Evolutionary conservation across 768 basidiomycete genomes (phyloP).

Genomic region (Trametes villosa): DNA sequence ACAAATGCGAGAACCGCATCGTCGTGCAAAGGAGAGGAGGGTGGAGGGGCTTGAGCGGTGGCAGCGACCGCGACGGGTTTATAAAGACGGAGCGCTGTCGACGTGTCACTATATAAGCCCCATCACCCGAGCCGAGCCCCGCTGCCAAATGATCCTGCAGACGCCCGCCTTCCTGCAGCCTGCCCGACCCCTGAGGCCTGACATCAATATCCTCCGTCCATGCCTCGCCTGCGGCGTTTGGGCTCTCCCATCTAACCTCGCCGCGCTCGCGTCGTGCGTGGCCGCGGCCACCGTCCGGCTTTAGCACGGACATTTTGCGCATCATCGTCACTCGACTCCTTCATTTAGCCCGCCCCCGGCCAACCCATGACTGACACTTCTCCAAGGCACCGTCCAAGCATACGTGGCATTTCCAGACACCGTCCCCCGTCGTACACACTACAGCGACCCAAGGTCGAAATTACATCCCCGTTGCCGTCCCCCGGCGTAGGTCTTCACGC

Average conservation of each 20-base stretch:
- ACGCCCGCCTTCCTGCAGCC: background rate
- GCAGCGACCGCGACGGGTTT: conserved; percentile 29
- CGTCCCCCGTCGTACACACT: conserved; percentile 14
- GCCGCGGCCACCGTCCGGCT: conserved; percentile 1
- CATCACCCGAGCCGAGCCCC: conserved; percentile 16
- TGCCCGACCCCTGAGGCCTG: too few relatives aligned
- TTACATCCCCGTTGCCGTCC: conserved; percentile 72
- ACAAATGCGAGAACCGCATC: conserved; percentile 66
- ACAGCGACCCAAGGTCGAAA: conserved; percentile 57
- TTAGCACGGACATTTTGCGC: conserved; percentile 23
- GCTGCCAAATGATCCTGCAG: conserved; percentile 3
- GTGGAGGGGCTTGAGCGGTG: conserved; percentile 16
- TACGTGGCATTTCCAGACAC: conserved; percentile 23
- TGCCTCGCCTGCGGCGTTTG: background rate
- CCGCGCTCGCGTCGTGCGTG: background rate
- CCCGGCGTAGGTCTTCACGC: conserved; percentile 60
- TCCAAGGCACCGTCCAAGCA: conserved; percentile 3
- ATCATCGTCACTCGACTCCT: background rate
- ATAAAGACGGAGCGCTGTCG: conserved; percentile 28
- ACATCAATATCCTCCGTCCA: conserved; percentile 1
- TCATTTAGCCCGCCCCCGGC: conserved; percentile 1
- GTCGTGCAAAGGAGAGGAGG: conserved; percentile 30
- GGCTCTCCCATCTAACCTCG: background rate
- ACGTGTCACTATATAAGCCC: conserved; percentile 50
- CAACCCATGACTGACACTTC: conserved; percentile 15